phyloP scores from a whole-genome alignment of 73 alveolate species.

The Paramecium pentaurelia region DNA sequence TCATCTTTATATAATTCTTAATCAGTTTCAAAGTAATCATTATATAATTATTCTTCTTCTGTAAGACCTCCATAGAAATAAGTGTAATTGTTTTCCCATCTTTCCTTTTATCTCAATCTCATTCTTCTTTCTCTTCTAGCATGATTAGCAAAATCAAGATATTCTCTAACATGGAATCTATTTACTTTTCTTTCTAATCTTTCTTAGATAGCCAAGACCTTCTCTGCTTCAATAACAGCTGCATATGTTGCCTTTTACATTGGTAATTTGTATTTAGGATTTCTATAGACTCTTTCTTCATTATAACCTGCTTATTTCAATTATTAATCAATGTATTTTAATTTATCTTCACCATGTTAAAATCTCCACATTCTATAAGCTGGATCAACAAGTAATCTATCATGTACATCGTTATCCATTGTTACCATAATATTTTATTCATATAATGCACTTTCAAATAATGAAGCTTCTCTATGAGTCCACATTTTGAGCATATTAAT shows the following conservation, averaged over 20 bases:
- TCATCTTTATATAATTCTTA: constrained; percentile 76
- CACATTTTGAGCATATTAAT: constrained; percentile 44
- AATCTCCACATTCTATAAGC: constrained; percentile 81
- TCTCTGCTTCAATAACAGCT: constrained; percentile 76
- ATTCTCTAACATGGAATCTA: constrained; percentile 74
- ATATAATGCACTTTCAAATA: constrained; percentile 48
- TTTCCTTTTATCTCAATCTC: constrained; percentile 78
- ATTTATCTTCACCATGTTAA: constrained; percentile 77
- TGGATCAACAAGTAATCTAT: constrained; percentile 84
- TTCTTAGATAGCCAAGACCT: constrained; percentile 75
- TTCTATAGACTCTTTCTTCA: constrained; percentile 2
- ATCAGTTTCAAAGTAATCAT: constrained; percentile 85
- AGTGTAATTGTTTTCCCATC: constrained; percentile 78
- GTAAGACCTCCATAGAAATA: constrained; percentile 78
- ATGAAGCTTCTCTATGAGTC: constrained; percentile 52
- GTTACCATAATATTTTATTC: constrained; percentile 65
- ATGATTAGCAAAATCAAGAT: constrained; percentile 81
- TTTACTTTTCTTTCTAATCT: constrained; percentile 77
- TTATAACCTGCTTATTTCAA: constrained; percentile 68
- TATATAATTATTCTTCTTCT: constrained; percentile 82
- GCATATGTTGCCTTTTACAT: constrained; percentile 67
- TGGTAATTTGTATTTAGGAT: constrained; percentile 61
- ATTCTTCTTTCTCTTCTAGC: constrained; percentile 88
- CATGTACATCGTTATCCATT: constrained; percentile 85
- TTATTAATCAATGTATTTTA: constrained; percentile 63